Evolutionary conservation across 106 monocot species (phyloP).

Genomic region (Acanthochlamys bracteata): DNA sequence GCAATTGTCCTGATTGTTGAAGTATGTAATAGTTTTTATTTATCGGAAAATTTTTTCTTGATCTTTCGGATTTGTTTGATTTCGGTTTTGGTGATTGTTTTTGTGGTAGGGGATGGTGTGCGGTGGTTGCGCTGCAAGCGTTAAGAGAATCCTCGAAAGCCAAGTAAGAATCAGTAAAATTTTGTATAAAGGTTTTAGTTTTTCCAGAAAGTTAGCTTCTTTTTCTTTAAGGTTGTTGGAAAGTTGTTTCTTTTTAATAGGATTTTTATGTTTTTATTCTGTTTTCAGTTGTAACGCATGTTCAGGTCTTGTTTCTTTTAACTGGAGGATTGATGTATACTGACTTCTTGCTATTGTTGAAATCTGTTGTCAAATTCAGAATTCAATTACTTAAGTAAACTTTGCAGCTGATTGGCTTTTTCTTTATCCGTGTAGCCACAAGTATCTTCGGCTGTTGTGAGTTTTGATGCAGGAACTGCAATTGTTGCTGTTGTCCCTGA

Average conservation of each 20-base stretch:
- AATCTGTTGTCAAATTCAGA: not conserved
- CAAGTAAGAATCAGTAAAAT: conserved; percentile 29
- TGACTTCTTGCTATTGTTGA: not conserved
- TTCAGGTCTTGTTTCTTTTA: not conserved
- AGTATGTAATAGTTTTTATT: not conserved
- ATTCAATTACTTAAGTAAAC: not conserved
- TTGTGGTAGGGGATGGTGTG: conserved; percentile 70
- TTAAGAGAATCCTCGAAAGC: conserved; percentile 71
- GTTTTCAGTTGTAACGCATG: not conserved
- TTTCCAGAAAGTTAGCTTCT: not conserved
- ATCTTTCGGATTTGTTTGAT: not conserved
- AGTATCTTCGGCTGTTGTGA: not conserved
- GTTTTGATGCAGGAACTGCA: not conserved
- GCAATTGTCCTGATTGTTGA: not conserved
- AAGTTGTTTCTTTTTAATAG: not conserved
- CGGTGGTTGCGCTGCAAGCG: conserved; percentile 75
- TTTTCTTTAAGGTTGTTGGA: not conserved
- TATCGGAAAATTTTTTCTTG: not conserved
- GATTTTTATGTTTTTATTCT: not conserved
- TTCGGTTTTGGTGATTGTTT: not conserved
- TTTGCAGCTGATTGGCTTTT: not conserved
- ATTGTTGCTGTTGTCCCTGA: not conserved
- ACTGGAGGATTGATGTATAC: not conserved
- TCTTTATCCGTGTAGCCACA: not conserved
- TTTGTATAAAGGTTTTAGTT: not conserved